phyloP scores from a whole-genome alignment of 2,329 filamentous ascomycete genomes.

The Helminthosporium solani region DNA sequence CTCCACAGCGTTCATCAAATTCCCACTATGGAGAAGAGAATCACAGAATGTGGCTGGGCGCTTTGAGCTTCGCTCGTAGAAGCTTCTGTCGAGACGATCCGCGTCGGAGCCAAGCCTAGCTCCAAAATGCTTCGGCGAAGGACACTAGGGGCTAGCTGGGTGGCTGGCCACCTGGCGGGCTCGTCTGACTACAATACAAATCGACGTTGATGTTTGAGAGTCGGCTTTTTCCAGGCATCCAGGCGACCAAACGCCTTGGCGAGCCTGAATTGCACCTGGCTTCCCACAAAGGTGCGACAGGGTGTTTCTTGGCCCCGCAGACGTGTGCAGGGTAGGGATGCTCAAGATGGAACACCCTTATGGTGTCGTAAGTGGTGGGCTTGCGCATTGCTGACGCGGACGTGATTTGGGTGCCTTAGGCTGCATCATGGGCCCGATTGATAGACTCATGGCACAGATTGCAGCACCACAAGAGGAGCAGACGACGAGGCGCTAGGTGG shows the following conservation, averaged over 20 bases:
- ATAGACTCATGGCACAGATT: constrained; percentile 2
- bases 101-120: constrained; percentile 27
- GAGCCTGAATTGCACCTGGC: constrained; percentile 14
- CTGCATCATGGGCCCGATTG: constrained; percentile 15
- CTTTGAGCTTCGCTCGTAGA: constrained; percentile 31
- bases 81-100: constrained; percentile 33
- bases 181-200: too few relatives aligned
- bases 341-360: constrained; percentile 8
- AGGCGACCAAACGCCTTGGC: constrained; percentile 18
- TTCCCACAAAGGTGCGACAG: constrained; percentile 36
- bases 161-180: too few relatives aligned
- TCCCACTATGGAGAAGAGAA: constrained; percentile 12
- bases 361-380: constrained; percentile 9
- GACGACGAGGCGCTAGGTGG: constrained; percentile 11
- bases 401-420: constrained; percentile 15
- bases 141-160: constrained; percentile 8
- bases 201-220: constrained; percentile 20
- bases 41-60: constrained; percentile 20
- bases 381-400: constrained; percentile 19
- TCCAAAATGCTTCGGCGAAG: constrained; percentile 21
- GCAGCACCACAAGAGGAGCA: constrained; percentile 3
- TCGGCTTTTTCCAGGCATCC: constrained; percentile 17
- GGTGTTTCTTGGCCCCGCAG: constrained; percentile 20
- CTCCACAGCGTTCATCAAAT: constrained; percentile 25
- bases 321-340: constrained; percentile 6